A percentile compares a stretch with the other conserved stretches of the same genome.
Evolutionary conservation across 2,329 filamentous ascomycete species (phyloP).

Genomic region (Aplosporella prunicola): DNA sequence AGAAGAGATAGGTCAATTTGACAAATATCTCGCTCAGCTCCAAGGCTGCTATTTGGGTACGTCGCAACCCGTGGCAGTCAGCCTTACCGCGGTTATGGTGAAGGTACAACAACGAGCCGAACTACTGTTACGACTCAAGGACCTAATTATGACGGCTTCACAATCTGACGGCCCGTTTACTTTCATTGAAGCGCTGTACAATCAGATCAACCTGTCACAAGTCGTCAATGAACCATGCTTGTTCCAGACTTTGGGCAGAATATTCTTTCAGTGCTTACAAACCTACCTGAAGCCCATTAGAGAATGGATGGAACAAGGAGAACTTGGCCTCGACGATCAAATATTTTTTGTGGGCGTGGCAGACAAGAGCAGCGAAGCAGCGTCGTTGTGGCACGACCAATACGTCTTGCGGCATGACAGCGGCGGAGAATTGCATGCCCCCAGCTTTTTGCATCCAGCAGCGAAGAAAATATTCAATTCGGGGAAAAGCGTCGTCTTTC

Average conservation of each 20-base stretch:
- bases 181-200: conserved; percentile 71
- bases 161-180: conserved; percentile 46
- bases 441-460: conserved; percentile 62
- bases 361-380: conserved; percentile 46
- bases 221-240: conserved; percentile 52
- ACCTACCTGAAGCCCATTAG: conserved; percentile 74
- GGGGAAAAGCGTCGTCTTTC: conserved; percentile 78
- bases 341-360: conserved; percentile 66
- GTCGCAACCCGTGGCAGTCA: conserved; percentile 49
- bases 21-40: conserved; percentile 47
- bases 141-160: conserved; percentile 40
- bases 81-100: conserved; percentile 52
- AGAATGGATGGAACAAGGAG: conserved; percentile 75
- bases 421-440: conserved; percentile 55
- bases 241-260: conserved; percentile 54
- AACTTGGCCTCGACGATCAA: conserved; percentile 54
- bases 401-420: conserved; percentile 57
- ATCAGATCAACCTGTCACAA: conserved; percentile 60
- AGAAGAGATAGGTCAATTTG: conserved; percentile 48
- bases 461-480: conserved; percentile 69
- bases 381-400: conserved; percentile 66
- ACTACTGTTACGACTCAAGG: conserved; percentile 51
- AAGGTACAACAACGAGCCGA: conserved; percentile 47
- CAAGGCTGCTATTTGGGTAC: conserved; percentile 53
- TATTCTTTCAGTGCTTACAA: conserved; percentile 75